Percentiles rank a stretch among this genome's conserved stretches.
phyloP scores from a whole-genome alignment of 257 asterid species.

The Salvia hispanica region DNA sequence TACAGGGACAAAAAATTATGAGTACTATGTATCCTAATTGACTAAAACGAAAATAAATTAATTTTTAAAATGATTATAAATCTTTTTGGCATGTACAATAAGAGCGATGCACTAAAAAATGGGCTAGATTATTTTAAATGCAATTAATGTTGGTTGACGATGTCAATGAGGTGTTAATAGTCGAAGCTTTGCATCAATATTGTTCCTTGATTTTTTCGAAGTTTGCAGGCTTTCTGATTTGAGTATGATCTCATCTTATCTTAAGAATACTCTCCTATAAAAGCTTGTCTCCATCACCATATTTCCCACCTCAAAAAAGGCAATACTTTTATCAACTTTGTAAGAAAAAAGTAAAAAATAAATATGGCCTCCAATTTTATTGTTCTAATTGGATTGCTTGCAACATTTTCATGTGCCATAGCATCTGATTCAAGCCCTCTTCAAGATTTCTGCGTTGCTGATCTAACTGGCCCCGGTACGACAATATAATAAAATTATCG shows the following conservation, averaged over 20 bases:
- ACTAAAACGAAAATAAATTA: no score
- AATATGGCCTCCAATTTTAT: slow-evolving; percentile 11
- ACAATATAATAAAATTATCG: neutral
- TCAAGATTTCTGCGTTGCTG: slow-evolving; percentile 57
- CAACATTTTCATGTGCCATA: slow-evolving; percentile 21
- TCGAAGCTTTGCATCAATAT: neutral
- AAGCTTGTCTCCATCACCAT: neutral
- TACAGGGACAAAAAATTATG: no score
- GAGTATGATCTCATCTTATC: neutral
- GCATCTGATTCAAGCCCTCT: slow-evolving; percentile 54
- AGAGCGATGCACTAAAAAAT: no score
- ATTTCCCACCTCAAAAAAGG: neutral
- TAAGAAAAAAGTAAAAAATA: neutral
- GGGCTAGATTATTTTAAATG: neutral
- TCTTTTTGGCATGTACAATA: no score
- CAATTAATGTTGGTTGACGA: neutral
- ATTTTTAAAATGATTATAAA: no score
- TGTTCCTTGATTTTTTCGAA: neutral
- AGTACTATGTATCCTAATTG: no score
- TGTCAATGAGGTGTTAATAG: neutral
- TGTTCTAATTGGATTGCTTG: slow-evolving; percentile 6
- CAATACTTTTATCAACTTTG: no score
- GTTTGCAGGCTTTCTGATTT: neutral
- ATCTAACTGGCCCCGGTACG: slow-evolving; percentile 36
- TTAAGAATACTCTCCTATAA: neutral